Percentiles rank a stretch among this genome's conserved stretches.
Conservation (phyloP, 176 grass and related monocot genomes). For the Guadua angustifolia region DNA sequence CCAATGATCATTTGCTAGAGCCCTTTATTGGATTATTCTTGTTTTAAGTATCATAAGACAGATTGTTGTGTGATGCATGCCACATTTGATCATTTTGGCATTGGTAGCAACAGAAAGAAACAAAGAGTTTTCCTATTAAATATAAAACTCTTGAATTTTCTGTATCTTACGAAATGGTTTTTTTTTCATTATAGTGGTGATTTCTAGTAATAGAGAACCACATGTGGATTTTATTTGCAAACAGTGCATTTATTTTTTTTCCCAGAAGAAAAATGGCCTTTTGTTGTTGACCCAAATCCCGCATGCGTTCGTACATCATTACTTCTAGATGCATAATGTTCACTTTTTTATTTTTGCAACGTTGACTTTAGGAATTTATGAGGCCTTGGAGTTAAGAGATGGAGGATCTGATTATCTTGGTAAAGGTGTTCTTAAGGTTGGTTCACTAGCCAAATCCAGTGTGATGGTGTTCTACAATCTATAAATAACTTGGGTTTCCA, state of each 20-base stretch:
- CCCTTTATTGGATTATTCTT: not conserved
- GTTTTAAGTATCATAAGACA: not conserved
- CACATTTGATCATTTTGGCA: not conserved
- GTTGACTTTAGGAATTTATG: constrained; percentile 65
- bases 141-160: too few relatives aligned
- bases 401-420: constrained; percentile 96
- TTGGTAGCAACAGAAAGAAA: too few relatives aligned
- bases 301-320: not conserved
- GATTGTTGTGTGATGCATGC: not conserved
- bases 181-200: not conserved
- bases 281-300: not conserved
- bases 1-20: too few relatives aligned
- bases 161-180: too few relatives aligned
- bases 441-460: not conserved
- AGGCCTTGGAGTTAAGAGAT: constrained; percentile 92
- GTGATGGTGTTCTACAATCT: not conserved
- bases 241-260: not conserved
- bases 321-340: not conserved
- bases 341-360: not conserved
- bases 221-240: not conserved
- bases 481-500: not conserved
- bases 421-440: constrained; percentile 90
- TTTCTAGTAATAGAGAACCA: not conserved
- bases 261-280: not conserved
- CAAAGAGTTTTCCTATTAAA: too few relatives aligned